Base-by-base conservation (phyloP, 495 filamentous ascomycete species). In the Cenococcum geophilum region DNA sequence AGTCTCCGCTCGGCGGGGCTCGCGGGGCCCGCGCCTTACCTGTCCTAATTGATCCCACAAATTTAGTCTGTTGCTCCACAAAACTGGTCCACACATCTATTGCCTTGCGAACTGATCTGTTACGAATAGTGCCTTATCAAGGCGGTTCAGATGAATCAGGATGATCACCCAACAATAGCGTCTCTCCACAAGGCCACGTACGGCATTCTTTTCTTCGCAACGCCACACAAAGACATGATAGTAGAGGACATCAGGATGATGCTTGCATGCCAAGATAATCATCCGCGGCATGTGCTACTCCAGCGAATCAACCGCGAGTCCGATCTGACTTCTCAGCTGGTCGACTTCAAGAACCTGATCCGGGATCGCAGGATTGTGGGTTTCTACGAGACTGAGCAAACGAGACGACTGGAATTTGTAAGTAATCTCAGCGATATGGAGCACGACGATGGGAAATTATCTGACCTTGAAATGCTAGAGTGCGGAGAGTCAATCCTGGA, bases 151-250 rank as follows among this genome's bases (percentile, higher is more conserved):
- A 58, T 60, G 11, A 52, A 63, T 37, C 60, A 70, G 56, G 51
- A 61, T 36, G 67, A 67, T 61, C 57, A 73, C 25, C 61, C 70
- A 49, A 64, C 66, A 25, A 71, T 74, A 27, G 58, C 62, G 22
- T 70, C 72, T 48, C 64, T 75, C 9, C 43, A 72, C 59, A 68
- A 61, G 50, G 73, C 73, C 43, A 73, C 70, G 20, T 73, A 75
- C 61, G 71, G 68, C 57, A 71, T 75, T 54, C 58, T 75, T 20
- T 64, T 73, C 36, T 75, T 75, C 57, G 68, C 50, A 16, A 70
- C 68, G 37, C 73, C 72, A 34, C 65, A 73, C 58, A 72, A 71
- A 61, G 72, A 67, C 35, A 60, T 75, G 14, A 16, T 72, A 27
- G 62, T 70, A 6, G 61, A 74, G 18, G 68, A 72, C 59, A 72